Base-by-base conservation (phyloP, 2,329 filamentous ascomycete genomes). In the Chaetomiaceae sp. region DNA sequence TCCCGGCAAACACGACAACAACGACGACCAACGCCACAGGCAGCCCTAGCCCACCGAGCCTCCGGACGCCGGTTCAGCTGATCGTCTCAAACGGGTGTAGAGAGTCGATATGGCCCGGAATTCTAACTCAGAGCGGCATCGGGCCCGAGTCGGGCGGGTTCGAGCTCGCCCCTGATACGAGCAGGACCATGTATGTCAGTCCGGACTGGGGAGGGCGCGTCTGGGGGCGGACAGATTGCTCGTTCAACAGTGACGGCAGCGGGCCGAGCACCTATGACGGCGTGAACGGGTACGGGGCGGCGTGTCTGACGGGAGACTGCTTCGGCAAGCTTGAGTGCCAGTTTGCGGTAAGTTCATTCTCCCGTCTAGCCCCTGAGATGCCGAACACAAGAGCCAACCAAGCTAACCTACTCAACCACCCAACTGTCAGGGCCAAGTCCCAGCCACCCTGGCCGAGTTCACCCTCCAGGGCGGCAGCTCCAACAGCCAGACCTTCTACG, bases 191-290 rank as follows among this genome's bases (percentile, higher is more conserved):
- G 54, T 81, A 76, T 47, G 86, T 93, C 20, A 79, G 82, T 10
- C 72, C 78, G 44, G 81, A 89, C 58, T 95, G 88, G 89, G 83
- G 87, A 64, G 89, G 89, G 9, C 80, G 89, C 48, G 74, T 93
- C 23, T 93, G 88, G 89, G 89, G 83, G 12, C 76, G 89, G 48
- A 92, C 88, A 16, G 93, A 93, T 64, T 95, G 89, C 70, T 87
- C 79, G 34, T 89, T 90, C 66, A 81, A 84, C 59, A 73, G 73
- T 14, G 76, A 82, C 42, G 85, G 83, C 1, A 81, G 75, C 45
- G 72, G 68, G n/a, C 69, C 76, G 17, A 67, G 55, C 35, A 57
- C 54, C 33, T 48, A 48, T n/a, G 55, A 55, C 17, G 62, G 62
- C 12, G 56, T 68, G 19, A 71, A 70, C 58, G 73, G 72, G 31